Evolutionary conservation across 352 stramenopile species (phyloP).

Genomic region (Phytophthora pseudosyringae): DNA sequence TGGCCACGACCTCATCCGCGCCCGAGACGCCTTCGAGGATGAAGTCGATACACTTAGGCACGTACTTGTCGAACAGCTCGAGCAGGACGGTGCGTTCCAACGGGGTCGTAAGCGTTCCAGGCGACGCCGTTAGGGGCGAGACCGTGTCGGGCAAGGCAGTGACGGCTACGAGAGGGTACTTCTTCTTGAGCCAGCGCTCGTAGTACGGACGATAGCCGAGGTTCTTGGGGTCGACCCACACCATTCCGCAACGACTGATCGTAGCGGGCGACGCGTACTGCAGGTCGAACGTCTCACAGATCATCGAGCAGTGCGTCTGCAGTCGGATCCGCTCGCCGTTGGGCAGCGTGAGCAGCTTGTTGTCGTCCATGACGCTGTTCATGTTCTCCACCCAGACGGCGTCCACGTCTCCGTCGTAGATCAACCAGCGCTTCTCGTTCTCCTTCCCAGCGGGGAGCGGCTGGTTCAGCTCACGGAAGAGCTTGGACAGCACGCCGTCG

Average conservation of each 20-base stretch:
- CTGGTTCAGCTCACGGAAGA: slow-evolving; percentile 95
- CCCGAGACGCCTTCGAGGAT: slow-evolving; percentile 91
- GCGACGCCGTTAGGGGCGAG: background rate
- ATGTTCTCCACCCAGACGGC: slow-evolving; percentile 98
- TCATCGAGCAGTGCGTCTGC: slow-evolving; percentile 92
- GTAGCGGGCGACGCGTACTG: slow-evolving; percentile 96
- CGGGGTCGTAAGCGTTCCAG: slow-evolving; percentile 31
- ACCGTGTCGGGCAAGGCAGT: background rate
- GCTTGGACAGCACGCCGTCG: slow-evolving; percentile 93
- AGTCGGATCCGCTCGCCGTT: slow-evolving; percentile 96
- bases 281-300: slow-evolving; percentile 96
- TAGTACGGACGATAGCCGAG: slow-evolving; percentile 95
- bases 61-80: slow-evolving; percentile 95
- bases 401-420: slow-evolving; percentile 97
- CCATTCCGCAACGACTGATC: slow-evolving; percentile 96
- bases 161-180: slow-evolving; percentile 61
- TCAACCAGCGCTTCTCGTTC: slow-evolving; percentile 95
- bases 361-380: slow-evolving; percentile 98
- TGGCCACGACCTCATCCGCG: slow-evolving; percentile 90
- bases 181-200: slow-evolving; percentile 94
- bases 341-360: slow-evolving; percentile 95
- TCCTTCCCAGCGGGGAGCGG: slow-evolving; percentile 89
- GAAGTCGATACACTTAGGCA: slow-evolving; percentile 92
- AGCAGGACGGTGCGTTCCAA: slow-evolving; percentile 66
- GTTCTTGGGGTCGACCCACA: slow-evolving; percentile 97